phyloP scores from a whole-genome alignment of 148 eudicot species.

The Vaccinium myrtillus region DNA sequence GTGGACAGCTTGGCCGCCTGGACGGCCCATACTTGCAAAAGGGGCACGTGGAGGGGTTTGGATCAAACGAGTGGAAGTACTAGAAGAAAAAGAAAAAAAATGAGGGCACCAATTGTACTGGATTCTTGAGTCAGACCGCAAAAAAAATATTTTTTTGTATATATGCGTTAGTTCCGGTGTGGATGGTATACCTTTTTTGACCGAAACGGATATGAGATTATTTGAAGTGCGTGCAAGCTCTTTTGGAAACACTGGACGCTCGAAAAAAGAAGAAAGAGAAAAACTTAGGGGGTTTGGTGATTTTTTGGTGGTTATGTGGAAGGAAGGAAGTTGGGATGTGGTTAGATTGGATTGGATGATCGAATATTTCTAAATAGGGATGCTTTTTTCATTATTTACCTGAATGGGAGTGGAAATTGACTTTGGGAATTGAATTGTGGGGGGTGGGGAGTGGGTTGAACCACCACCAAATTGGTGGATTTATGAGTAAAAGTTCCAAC shows the following conservation, averaged over 20 bases:
- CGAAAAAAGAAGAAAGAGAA: not conserved
- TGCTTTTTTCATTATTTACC: not conserved
- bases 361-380: not conserved
- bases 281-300: not conserved
- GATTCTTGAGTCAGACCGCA: too few species aligned
- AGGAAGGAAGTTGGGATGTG: constrained; percentile 8
- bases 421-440: constrained; percentile 13
- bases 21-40: constrained; percentile 9
- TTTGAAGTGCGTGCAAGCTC: too few species aligned
- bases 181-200: too few species aligned
- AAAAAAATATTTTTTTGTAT: too few species aligned
- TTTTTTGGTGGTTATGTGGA: not conserved
- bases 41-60: constrained; percentile 13
- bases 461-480: constrained; percentile 26
- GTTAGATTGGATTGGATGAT: constrained; percentile 24
- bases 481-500: not conserved
- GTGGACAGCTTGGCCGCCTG: constrained; percentile 2
- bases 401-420: constrained; percentile 16
- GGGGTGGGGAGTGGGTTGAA: constrained; percentile 30
- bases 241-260: too few species aligned
- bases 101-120: too few species aligned
- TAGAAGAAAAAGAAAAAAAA: not conserved
- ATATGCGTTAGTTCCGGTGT: too few species aligned
- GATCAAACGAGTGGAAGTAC: not conserved
- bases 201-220: too few species aligned